phyloP scores from a whole-genome alignment of 1,284 basidiomycete genomes.

The Microbotryomycetes sp. region DNA sequence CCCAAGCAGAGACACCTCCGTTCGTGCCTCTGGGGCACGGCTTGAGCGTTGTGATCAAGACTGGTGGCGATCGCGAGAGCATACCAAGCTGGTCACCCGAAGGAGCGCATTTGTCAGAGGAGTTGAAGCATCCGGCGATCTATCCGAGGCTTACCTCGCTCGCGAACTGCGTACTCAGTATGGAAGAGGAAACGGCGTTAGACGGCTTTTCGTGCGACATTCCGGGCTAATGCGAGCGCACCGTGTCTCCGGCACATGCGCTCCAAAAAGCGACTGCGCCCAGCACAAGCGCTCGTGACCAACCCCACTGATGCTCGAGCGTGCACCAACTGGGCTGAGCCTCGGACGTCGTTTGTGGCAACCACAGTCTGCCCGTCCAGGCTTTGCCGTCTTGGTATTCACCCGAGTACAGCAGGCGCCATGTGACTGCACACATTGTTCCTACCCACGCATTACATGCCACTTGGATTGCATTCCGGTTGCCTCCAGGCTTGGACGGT shows the following conservation, averaged over 20 bases:
- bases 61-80: slow-evolving; percentile 58
- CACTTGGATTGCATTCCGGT: slow-evolving; percentile 67
- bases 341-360: not conserved
- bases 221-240: slow-evolving; percentile 33
- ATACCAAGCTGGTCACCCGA: slow-evolving; percentile 57
- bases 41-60: slow-evolving; percentile 64
- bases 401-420: slow-evolving; percentile 29
- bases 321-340: slow-evolving; percentile 49
- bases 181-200: not conserved
- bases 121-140: too few species aligned
- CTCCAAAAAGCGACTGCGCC: slow-evolving; percentile 58
- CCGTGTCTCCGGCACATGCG: slow-evolving; percentile 75
- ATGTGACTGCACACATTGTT: slow-evolving; percentile 43
- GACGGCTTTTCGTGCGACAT: slow-evolving; percentile 22
- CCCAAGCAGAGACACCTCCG: slow-evolving; percentile 69
- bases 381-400: slow-evolving; percentile 30
- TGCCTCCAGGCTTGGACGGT: slow-evolving; percentile 47
- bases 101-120: slow-evolving; percentile 30
- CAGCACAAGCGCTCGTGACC: slow-evolving; percentile 57
- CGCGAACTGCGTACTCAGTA: slow-evolving; percentile 26
- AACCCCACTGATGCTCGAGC: slow-evolving; percentile 45
- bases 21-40: slow-evolving; percentile 83
- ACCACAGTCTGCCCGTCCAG: slow-evolving; percentile 20
- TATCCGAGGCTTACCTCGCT: slow-evolving; percentile 20
- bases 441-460: slow-evolving; percentile 63